These are phyloP conservation scores for Fusarium metavorans DNA, from an alignment of 2,329 filamentous ascomycete species.

Conservation along the genomic window DNA sequence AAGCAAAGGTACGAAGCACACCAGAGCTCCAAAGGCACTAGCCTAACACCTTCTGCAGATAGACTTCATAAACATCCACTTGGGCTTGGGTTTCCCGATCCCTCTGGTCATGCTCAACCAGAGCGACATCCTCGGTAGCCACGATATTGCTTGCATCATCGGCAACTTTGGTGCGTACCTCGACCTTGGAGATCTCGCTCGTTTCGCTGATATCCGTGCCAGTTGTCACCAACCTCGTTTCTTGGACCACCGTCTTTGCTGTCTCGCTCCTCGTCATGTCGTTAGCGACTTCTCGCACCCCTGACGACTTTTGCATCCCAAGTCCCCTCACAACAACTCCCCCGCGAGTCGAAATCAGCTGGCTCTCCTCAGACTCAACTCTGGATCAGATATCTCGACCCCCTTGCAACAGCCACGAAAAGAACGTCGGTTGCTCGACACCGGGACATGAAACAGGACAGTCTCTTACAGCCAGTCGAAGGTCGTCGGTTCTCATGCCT, in stretches of 20 bases:
- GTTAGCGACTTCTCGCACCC: slow-evolving; percentile 2
- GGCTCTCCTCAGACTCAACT: slow-evolving; percentile 39
- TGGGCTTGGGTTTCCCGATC: slow-evolving; percentile 64
- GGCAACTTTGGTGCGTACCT: slow-evolving; percentile 57
- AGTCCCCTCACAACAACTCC: slow-evolving; percentile 1
- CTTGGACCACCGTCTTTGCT: slow-evolving; percentile 50
- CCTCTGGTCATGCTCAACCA: slow-evolving; percentile 61
- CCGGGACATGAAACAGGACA: not conserved
- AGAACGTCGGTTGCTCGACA: not conserved
- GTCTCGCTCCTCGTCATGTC: slow-evolving; percentile 40
- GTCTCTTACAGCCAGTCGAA: slow-evolving; percentile 5
- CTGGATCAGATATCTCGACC: slow-evolving; percentile 14
- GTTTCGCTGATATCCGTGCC: slow-evolving; percentile 15
- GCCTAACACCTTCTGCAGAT: slow-evolving; percentile 50
- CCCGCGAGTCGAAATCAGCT: slow-evolving; percentile 28
- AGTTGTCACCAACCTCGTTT: slow-evolving; percentile 52
- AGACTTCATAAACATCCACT: slow-evolving; percentile 63
- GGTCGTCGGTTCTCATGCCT: slow-evolving; percentile 16
- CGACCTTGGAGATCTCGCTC: fast-evolving
- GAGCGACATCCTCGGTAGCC: slow-evolving; percentile 47
- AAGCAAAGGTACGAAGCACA: slow-evolving; percentile 46
- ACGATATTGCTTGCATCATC: slow-evolving; percentile 56
- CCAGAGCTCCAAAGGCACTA: too few species aligned
- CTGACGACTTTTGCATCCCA: slow-evolving; percentile 17
- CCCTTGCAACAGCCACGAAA: slow-evolving; percentile 4